phyloP scores from a whole-genome alignment of 2,329 filamentous ascomycete species.

The Sclerotinia nivalis region DNA sequence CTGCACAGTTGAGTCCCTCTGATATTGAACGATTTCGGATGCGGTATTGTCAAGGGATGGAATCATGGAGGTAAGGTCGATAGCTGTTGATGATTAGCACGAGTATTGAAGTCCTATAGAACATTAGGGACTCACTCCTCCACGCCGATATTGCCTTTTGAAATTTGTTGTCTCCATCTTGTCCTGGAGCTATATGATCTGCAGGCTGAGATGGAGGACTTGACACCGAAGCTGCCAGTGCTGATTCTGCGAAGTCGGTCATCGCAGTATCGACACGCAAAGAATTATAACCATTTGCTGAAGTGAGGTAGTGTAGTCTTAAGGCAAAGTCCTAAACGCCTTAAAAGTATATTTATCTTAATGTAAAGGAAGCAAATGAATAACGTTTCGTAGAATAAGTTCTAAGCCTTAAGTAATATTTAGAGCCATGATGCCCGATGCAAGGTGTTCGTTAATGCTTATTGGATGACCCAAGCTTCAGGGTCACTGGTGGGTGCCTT shows the following conservation, averaged over 20 bases:
- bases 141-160: conserved; percentile 94
- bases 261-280: conserved; percentile 29
- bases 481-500: not conserved
- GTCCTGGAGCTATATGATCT: conserved; percentile 28
- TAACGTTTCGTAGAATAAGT: not conserved
- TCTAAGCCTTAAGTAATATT: conserved; percentile 1
- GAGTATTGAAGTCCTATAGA: conserved; percentile 18
- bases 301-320: not conserved
- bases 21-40: conserved; percentile 91
- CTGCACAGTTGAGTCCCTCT: conserved; percentile 93
- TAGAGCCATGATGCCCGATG: not conserved
- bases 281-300: conserved; percentile 11
- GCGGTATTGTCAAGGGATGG: conserved; percentile 87
- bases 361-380: not conserved
- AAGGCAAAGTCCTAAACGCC: not conserved
- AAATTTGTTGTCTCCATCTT: conserved; percentile 82
- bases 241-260: conserved; percentile 38
- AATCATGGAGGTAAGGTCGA: conserved; percentile 82
- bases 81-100: conserved; percentile 54
- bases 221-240: conserved; percentile 29
- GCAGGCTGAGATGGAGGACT: conserved; percentile 23
- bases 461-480: conserved; percentile 9
- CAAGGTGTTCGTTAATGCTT: conserved; percentile 23
- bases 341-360: not conserved
- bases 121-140: conserved; percentile 66